Base-by-base conservation (phyloP, 2,329 filamentous ascomycete genomes). In the Grosmannia huntii region DNA sequence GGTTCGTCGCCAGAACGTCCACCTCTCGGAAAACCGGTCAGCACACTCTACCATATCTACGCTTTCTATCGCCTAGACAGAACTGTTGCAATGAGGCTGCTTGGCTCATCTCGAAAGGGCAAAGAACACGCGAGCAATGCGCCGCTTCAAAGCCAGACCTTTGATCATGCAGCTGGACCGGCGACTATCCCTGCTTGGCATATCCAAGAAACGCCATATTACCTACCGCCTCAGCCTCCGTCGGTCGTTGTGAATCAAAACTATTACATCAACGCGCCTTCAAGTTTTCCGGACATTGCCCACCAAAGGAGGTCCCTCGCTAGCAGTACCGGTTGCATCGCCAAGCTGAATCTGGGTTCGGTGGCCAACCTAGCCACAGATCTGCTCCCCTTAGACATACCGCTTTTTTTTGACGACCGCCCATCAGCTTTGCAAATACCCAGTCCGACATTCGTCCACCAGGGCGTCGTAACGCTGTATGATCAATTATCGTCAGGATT, bases 401-500 rank as follows among this genome's bases (percentile, higher is more conserved):
- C 65, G 4, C 68, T 72, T 28, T 63, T 75, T 9, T 69, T 77
- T 57, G 73, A 76, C 53, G 72, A 78, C 59, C 70, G 72, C 1
- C 63, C 76, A 25, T 68, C 75, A 7, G 66, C 67, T 49, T 76
- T 74, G 70, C 73, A 78, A 50, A 66, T 66, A 14, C 68, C 72
- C 44, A 71, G 21, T 71, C 72, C 0, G 74, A 76, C 63, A 68
- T 78, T 28, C 66, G 9, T 75, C 49, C 73, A 73, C 61, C 74
- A 77, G 62, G 71, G 72, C 5, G 72, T 74, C 5, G 72, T 74
- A 16, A 71, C 73, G 6, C 69, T 82, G 21, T 82, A 76, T 64
- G 81, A 87, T 64, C 72, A 82, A 57, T 79, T 90, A 53, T 79
- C 76, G 16, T 74, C 75, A 4, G 82, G 82, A 56, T 78, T 91